Percentiles rank a stretch among this genome's conserved stretches.
These are phyloP conservation scores for Linnemannia exigua DNA, from an alignment of 192 early-diverging fungal species.

Conservation along the genomic window DNA sequence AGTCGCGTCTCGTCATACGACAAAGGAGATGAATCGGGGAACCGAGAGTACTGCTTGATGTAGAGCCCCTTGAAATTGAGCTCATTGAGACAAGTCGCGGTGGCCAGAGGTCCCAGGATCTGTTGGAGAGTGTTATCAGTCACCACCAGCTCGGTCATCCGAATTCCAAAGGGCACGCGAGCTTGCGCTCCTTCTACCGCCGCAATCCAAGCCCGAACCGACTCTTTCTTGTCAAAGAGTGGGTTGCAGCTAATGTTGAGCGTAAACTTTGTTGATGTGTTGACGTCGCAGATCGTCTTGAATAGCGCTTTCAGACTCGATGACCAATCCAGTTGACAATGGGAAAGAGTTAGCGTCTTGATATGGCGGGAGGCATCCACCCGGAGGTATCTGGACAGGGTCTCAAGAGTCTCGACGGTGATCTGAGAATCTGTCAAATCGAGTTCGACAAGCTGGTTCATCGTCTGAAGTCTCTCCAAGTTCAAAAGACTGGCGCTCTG, in stretches of 20 bases:
- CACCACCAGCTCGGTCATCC: conserved; percentile 25
- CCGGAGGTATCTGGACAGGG: not conserved
- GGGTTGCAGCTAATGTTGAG: conserved; percentile 31
- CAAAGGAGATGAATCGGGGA: not conserved
- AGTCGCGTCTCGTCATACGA: conserved; percentile 15
- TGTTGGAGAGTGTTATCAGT: conserved; percentile 18
- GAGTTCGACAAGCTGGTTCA: conserved; percentile 17
- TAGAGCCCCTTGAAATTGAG: conserved; percentile 42
- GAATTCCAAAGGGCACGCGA: conserved; percentile 37
- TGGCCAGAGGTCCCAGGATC: conserved; percentile 23
- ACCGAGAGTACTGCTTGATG: conserved; percentile 1
- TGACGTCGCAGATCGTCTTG: conserved; percentile 29
- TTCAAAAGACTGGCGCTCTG: conserved; percentile 17
- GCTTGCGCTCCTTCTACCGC: conserved; percentile 1
- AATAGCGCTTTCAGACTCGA: conserved; percentile 14
- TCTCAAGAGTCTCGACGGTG: not conserved
- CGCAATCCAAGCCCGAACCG: conserved; percentile 27
- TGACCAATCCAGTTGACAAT: conserved; percentile 32
- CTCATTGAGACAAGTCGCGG: conserved; percentile 39
- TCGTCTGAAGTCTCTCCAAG: conserved; percentile 10
- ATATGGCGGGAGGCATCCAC: not conserved
- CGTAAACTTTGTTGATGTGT: conserved; percentile 38
- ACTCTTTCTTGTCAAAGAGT: conserved; percentile 28
- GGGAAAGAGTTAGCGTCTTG: conserved; percentile 13
- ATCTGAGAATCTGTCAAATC: conserved; percentile 26